These are phyloP conservation scores for Melianthus villosus DNA, from an alignment of 441 rosid species.

Conservation along the genomic window DNA sequence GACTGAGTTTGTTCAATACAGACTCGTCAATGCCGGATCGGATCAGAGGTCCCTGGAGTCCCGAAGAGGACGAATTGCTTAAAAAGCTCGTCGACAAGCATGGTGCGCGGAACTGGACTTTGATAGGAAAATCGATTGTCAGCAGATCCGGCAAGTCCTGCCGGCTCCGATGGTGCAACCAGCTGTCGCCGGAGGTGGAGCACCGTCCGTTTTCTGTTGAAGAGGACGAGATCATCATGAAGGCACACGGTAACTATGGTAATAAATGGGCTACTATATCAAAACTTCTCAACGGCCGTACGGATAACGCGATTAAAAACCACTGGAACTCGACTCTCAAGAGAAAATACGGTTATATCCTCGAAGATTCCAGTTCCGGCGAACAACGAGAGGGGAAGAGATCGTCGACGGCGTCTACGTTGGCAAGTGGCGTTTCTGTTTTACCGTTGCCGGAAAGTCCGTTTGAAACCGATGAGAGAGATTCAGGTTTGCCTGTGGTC, in stretches of 20 bases:
- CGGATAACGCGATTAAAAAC: constrained; percentile 61
- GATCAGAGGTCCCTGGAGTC: constrained; percentile 75
- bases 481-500: constrained; percentile 31
- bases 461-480: constrained; percentile 53
- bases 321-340: too few species aligned
- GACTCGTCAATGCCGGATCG: constrained; percentile 44
- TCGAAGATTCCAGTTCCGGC: constrained; percentile 16
- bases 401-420: constrained; percentile 47
- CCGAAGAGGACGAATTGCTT: constrained; percentile 56
- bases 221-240: constrained; percentile 41
- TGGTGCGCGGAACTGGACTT: constrained; percentile 68
- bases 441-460: constrained; percentile 43
- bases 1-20: constrained; percentile 25
- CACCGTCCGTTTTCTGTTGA: constrained; percentile 47
- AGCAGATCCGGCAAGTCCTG: constrained; percentile 70
- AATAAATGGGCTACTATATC: constrained; percentile 78
- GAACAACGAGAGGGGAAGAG: constrained; percentile 35
- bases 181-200: constrained; percentile 62
- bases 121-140: constrained; percentile 58
- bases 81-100: constrained; percentile 35
- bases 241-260: constrained; percentile 47
- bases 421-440: constrained; percentile 19
- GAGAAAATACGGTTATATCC: constrained; percentile 32
- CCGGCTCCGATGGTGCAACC: constrained; percentile 68
- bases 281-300: constrained; percentile 53